Evolutionary conservation across 139 green algal genomes (phyloP).

Genomic region (Chlamydomonas sp.): DNA sequence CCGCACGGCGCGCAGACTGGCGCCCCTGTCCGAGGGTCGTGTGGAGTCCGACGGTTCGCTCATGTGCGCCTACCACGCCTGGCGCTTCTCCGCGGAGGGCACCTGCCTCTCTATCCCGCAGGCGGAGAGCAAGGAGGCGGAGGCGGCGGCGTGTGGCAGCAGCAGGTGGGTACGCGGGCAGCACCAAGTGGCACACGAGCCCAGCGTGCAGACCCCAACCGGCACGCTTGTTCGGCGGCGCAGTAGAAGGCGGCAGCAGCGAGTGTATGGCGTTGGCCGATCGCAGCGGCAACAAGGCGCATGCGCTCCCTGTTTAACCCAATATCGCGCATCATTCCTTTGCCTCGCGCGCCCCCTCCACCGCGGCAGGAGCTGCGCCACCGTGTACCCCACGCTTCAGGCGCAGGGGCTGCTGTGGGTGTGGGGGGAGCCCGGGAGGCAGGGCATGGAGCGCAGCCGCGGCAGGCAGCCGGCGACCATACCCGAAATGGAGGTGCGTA

Average conservation of each 20-base stretch:
- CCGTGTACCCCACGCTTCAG: neutral
- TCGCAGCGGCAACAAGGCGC: neutral
- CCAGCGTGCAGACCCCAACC: neutral
- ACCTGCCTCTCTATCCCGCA: slow-evolving; percentile 61
- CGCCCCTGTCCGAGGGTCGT: slow-evolving; percentile 68
- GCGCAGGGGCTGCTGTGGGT: slow-evolving; percentile 39
- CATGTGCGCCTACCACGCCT: slow-evolving; percentile 57
- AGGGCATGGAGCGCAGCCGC: neutral
- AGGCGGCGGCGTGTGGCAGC: neutral
- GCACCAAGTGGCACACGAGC: neutral
- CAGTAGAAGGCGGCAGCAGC: neutral
- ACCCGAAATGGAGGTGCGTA: neutral
- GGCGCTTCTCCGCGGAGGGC: slow-evolving; percentile 56
- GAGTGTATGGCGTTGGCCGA: neutral
- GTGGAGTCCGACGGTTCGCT: slow-evolving; percentile 65
- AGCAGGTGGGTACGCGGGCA: neutral
- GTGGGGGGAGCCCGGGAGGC: neutral
- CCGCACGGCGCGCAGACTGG: slow-evolving; percentile 48
- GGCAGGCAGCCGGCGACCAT: neutral
- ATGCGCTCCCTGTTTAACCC: neutral
- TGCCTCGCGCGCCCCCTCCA: neutral
- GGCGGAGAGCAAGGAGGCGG: neutral
- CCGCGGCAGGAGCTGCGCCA: neutral
- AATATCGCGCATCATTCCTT: neutral
- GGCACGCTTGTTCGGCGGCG: neutral